Evolutionary conservation across 2,329 filamentous ascomycete genomes (phyloP).

Genomic region (Trichophyton simii): DNA sequence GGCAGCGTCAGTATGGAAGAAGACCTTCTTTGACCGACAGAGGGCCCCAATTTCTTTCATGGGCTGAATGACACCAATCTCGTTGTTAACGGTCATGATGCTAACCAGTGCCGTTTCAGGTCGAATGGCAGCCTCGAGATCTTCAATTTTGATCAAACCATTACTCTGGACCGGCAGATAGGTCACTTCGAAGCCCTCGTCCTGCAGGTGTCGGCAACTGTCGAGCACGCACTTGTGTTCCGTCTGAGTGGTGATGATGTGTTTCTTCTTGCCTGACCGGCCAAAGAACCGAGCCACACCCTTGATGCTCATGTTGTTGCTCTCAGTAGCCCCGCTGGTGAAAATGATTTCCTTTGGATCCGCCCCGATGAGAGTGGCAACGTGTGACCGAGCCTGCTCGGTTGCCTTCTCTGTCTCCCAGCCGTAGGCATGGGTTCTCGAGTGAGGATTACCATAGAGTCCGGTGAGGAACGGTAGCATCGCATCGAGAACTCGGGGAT

Average conservation of each 20-base stretch:
- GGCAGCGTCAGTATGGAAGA: conserved; percentile 94
- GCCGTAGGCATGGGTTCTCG: conserved; percentile 91
- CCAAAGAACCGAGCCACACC: conserved; percentile 94
- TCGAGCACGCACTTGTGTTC: conserved; percentile 99
- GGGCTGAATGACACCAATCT: conserved; percentile 98
- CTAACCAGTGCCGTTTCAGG: conserved; percentile 87
- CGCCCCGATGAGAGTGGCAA: conserved; percentile 79
- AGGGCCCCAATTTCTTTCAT: conserved; percentile 85
- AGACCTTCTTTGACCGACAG: conserved; percentile 82
- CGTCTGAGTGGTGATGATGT: conserved; percentile 93
- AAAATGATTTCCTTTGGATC: conserved; percentile 98
- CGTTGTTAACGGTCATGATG: conserved; percentile 98
- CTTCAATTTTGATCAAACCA: conserved; percentile 71
- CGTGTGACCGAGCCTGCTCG: conserved; percentile 69
- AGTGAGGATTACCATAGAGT: conserved; percentile 93
- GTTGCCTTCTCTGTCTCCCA: conserved; percentile 96
- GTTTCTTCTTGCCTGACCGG: conserved; percentile 87
- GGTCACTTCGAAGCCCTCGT: conserved; percentile 93
- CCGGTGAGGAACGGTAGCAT: conserved; percentile 94
- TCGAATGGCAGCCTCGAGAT: conserved; percentile 76
- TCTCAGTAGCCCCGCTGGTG: conserved; percentile 94
- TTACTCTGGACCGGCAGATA: conserved; percentile 82
- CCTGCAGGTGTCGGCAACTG: conserved; percentile 90
- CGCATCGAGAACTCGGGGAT: conserved; percentile 85
- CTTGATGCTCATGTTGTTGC: conserved; percentile 99